phyloP scores from a whole-genome alignment of 371 early-diverging fungal genomes.

The Lichtheimia ornata region DNA sequence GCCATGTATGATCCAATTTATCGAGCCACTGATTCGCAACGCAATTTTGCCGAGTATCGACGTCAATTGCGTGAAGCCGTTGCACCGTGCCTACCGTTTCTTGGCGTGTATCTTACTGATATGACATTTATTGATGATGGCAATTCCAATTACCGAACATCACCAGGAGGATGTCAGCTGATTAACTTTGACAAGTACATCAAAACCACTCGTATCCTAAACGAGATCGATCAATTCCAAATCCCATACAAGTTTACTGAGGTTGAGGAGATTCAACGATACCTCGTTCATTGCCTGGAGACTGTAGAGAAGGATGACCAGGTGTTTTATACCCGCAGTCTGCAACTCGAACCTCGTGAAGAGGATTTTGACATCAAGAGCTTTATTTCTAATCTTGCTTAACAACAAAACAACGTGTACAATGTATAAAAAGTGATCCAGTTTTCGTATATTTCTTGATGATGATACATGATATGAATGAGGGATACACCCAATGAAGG shows the following conservation, averaged over 20 bases:
- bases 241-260: conserved; percentile 61
- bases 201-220: conserved; percentile 63
- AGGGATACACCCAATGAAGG: too few relatives aligned
- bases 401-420: background rate
- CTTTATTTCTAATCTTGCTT: conserved; percentile 14
- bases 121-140: conserved; percentile 76
- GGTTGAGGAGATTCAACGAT: conserved; percentile 55
- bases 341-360: conserved; percentile 43
- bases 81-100: conserved; percentile 79
- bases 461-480: too few relatives aligned
- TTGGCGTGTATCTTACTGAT: conserved; percentile 87
- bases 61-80: conserved; percentile 54
- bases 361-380: conserved; percentile 31
- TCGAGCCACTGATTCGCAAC: conserved; percentile 62
- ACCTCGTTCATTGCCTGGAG: conserved; percentile 33
- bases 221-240: conserved; percentile 81
- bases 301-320: conserved; percentile 39
- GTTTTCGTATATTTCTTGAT: too few relatives aligned
- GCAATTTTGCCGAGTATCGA: conserved; percentile 80
- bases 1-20: conserved; percentile 54
- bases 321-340: conserved; percentile 41
- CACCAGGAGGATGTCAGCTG: conserved; percentile 38
- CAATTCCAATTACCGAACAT: conserved; percentile 38
- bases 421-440: too few relatives aligned
- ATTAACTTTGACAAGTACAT: conserved; percentile 85